Conservation (phyloP, 495 filamentous ascomycete species). For the Filosporella fistucella region DNA sequence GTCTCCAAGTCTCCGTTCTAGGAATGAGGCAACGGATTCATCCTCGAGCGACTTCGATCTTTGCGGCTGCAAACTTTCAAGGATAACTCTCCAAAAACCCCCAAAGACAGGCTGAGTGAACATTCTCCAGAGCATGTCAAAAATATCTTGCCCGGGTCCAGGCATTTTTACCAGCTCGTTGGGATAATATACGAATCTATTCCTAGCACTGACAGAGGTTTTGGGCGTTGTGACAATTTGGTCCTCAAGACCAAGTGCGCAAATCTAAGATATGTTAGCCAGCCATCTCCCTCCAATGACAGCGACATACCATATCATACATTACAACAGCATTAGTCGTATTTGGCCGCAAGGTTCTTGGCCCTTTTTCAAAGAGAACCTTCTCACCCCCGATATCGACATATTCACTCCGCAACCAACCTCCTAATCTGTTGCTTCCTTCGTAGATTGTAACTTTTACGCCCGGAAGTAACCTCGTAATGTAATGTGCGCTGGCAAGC, state of each 20-base stretch:
- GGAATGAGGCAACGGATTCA: slow-evolving; percentile 69
- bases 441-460: slow-evolving; percentile 77
- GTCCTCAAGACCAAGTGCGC: slow-evolving; percentile 53
- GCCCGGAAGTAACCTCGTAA: slow-evolving; percentile 51
- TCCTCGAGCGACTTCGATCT: slow-evolving; percentile 39
- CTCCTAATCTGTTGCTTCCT: slow-evolving; percentile 60
- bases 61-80: slow-evolving; percentile 18
- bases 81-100: slow-evolving; percentile 38
- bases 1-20: slow-evolving; percentile 50
- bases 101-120: slow-evolving; percentile 62
- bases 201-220: slow-evolving; percentile 41
- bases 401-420: slow-evolving; percentile 73
- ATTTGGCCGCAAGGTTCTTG: slow-evolving; percentile 66
- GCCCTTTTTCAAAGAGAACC: slow-evolving; percentile 80
- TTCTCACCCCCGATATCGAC: slow-evolving; percentile 48
- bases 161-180: slow-evolving; percentile 78
- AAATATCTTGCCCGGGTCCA: slow-evolving; percentile 28
- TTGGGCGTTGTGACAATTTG: slow-evolving; percentile 56
- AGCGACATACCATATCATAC: slow-evolving; percentile 47
- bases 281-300: not conserved
- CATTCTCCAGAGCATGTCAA: slow-evolving; percentile 27
- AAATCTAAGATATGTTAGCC: slow-evolving; percentile 45
- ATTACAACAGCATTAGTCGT: slow-evolving; percentile 41
- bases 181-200: slow-evolving; percentile 90
- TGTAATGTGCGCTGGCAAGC: slow-evolving; percentile 72